phyloP scores from a whole-genome alignment of 345 rosid species.

The Populus ilicifolia region DNA sequence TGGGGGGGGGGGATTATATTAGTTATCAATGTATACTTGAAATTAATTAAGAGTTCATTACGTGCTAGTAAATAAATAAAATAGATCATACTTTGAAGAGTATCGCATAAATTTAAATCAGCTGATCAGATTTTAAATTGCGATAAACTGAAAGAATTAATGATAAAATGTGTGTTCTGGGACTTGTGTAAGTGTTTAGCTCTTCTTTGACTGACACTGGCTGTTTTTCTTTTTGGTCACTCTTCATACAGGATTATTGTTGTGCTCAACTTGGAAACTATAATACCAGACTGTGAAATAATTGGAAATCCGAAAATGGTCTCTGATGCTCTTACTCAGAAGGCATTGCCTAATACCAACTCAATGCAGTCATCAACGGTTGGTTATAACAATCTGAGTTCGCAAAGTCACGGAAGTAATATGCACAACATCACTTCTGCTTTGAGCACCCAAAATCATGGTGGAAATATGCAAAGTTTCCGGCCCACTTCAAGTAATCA shows the following conservation, averaged over 20 bases:
- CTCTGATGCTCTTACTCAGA: slow-evolving; percentile 40
- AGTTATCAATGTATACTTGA: not conserved
- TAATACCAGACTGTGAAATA: slow-evolving; percentile 58
- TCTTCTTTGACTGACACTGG: slow-evolving; percentile 2
- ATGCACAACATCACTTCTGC: slow-evolving; percentile 8
- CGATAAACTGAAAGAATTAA: not conserved
- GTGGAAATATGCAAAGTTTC: slow-evolving; percentile 36
- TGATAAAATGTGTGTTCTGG: not conserved
- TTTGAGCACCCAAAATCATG: slow-evolving; percentile 24
- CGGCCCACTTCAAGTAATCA: slow-evolving; percentile 36
- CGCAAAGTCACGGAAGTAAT: slow-evolving; percentile 14
- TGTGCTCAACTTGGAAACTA: slow-evolving; percentile 78
- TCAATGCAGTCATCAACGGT: slow-evolving; percentile 28
- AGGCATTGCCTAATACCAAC: slow-evolving; percentile 29
- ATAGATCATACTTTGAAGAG: not conserved
- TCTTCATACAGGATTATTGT: slow-evolving; percentile 58
- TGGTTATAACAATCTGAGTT: slow-evolving; percentile 19
- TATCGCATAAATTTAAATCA: not conserved
- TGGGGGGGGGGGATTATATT: not conserved
- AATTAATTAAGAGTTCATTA: not conserved
- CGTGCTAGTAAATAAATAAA: not conserved
- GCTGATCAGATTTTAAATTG: not conserved
- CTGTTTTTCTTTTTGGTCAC: slow-evolving; percentile 2
- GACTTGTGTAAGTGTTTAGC: not conserved
- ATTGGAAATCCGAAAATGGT: slow-evolving; percentile 65